phyloP scores from a whole-genome alignment of 805 yeast genomes.

The Wickerhamiella allomyrinae region DNA sequence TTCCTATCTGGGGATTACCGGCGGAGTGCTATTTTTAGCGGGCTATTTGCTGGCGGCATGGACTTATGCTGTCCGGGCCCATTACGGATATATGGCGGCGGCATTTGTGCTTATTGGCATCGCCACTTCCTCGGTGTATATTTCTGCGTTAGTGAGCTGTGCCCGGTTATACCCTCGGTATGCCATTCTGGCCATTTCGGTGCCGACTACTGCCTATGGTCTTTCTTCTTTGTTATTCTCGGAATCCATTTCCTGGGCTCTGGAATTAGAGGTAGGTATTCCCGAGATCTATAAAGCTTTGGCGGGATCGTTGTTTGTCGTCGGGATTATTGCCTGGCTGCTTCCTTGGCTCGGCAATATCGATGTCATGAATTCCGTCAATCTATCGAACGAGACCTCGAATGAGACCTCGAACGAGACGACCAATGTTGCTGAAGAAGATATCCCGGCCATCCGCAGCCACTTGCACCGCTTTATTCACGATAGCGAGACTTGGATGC shows the following conservation, averaged over 20 bases:
- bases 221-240: slow-evolving; percentile 64
- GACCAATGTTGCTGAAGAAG: neutral
- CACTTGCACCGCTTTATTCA: slow-evolving; percentile 18
- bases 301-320: slow-evolving; percentile 15
- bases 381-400: neutral
- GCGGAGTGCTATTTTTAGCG: slow-evolving; percentile 49
- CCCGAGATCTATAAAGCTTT: slow-evolving; percentile 11
- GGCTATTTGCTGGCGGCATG: slow-evolving; percentile 44
- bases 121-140: slow-evolving; percentile 27
- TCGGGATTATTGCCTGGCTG: slow-evolving; percentile 17
- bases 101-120: slow-evolving; percentile 26
- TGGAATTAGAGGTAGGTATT: neutral
- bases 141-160: slow-evolving; percentile 41
- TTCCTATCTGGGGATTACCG: slow-evolving; percentile 47
- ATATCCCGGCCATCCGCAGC: neutral
- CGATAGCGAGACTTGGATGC: slow-evolving; percentile 32
- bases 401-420: neutral
- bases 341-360: slow-evolving; percentile 16
- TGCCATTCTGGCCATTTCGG: slow-evolving; percentile 69
- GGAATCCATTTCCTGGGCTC: slow-evolving; percentile 29
- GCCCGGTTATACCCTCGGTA: slow-evolving; percentile 69
- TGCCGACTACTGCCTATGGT: slow-evolving; percentile 84
- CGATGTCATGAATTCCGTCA: slow-evolving; percentile 3
- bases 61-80: slow-evolving; percentile 19
- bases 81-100: slow-evolving; percentile 17